Base-by-base conservation (phyloP, 176 grass and related monocot species). In the Elaeis guineensis region DNA sequence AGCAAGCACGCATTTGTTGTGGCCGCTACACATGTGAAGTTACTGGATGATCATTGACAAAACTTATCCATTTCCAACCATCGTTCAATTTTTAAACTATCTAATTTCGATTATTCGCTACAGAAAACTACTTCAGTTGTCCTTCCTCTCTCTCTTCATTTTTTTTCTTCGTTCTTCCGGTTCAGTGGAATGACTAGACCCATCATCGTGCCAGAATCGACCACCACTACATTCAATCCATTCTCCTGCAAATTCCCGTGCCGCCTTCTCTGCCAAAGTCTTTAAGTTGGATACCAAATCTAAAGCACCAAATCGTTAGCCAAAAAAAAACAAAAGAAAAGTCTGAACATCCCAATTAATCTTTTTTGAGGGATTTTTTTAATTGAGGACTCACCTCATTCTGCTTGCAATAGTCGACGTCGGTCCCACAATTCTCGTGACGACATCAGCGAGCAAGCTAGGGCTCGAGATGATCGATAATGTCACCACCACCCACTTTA, bases 221-320 rank as follows among this genome's bases (percentile, higher is more conserved):
- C n/a, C 25, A 75, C 81, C 24, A 91, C 87, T 25, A 92, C 76
- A 71, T 97, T 84, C 17, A 92, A 28, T 1, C 73, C 63, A 7
- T 91, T 91, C 78, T 88, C 87, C 67, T 92, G 93, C 87, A 51
- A 97, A 97, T 67, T 83, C 80, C 81, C 93, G 91, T 63, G 87
- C 84, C 0, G 81, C 93, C 66, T 91, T 85, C 84, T 97, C 93
- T 22, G 87, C 93, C 55, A 97, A 22, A 12, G 93, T 63, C 68
- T 97, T 97, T 0, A 97, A 58, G 65, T 73, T 59, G 93, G 84
- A 78, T 97, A 97, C 93, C 93, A 92, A 25, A 97, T 26, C 93
- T 91, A 61, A 25, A 26, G 16, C 59, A 67, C 9, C 71, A 18
- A 24, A 35, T 35, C 8, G 32, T 35, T 9, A 35, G 32, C 5